Evolutionary conservation across 2,329 filamentous ascomycete genomes (phyloP), one percentile per base, ranked within the genome.

Genomic region (Sporothrix euskadiensis): DNA sequence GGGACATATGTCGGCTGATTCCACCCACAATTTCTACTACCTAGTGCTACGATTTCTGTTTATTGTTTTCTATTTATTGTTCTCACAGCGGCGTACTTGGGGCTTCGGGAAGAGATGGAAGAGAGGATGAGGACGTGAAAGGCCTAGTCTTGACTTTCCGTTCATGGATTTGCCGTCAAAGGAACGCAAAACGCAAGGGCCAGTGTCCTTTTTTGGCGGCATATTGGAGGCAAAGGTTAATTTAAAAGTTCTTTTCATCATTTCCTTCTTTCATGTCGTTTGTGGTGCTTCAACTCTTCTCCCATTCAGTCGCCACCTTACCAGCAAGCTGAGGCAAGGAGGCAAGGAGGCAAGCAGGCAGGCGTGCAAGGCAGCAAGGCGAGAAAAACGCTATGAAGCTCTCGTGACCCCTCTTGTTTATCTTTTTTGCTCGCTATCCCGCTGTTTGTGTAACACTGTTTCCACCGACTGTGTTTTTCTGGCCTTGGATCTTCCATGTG

Each of bases 11-110:
- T 71, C 47, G 30, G 47, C 8, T 41, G 47, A 22, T 69, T 54
- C 49, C 22, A 44, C 39, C 10, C 12, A 30, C 61, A 66, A 47
- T 47, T 56, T 54, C 12, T 14, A 56, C 22, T 30, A 3, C 30
- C 22, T n/a, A 22, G 22, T 65, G 59, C 14, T 66, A 19, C n/a
- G 49, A n/a, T 54, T 47, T 71, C 22, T 56, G n/a, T 9, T 35
- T 30, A 30, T n/a, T 39, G 4, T 49, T 26, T 65, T 41, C 44
- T 54, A 35, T 35, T 8, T 35, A 3, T 35, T 35, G 69, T 26
- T 63, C 30, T 19, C 57, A 63, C 61, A 47, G 47, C 69, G 69
- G 72, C 72, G 72, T 65, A 71, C 39, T 26, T 56, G 30, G 66
- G 71, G 26, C 52, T 65, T 54, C 44, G 56, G 52, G 52, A 70